Conservation (phyloP, 768 basidiomycete species). For the Suillus variegatus region DNA sequence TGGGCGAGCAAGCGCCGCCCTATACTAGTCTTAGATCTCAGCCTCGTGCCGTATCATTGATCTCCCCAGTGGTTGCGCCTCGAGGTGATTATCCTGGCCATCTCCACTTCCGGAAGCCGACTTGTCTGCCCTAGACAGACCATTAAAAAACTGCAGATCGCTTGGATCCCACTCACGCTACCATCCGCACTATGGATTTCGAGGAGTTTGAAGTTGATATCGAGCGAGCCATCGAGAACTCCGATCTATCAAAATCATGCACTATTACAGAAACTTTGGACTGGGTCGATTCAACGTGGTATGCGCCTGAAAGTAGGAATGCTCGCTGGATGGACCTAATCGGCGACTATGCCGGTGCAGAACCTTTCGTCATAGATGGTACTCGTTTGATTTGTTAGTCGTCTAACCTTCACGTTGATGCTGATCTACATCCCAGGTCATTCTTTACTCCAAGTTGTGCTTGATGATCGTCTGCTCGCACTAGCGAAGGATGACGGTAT, state of each 20-base stretch:
- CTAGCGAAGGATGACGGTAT: constrained; percentile 50
- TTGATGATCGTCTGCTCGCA: constrained; percentile 63
- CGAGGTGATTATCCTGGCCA: constrained; percentile 1
- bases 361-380: constrained; percentile 70
- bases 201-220: constrained; percentile 37
- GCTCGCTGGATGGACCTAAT: constrained; percentile 69
- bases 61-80: background rate
- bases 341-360: constrained; percentile 69
- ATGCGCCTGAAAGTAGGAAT: constrained; percentile 31
- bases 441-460: constrained; percentile 56
- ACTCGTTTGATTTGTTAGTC: constrained; percentile 1
- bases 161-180: background rate
- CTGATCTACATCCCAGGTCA: constrained; percentile 47
- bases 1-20: background rate
- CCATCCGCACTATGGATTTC: constrained; percentile 34
- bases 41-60: background rate
- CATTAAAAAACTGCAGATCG: background rate
- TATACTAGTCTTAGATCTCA: background rate
- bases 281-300: constrained; percentile 42
- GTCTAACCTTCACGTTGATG: background rate
- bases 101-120: constrained; percentile 3
- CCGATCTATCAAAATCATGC: background rate
- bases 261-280: constrained; percentile 27
- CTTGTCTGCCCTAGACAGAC: background rate
- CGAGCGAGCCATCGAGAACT: constrained; percentile 1